Percentiles rank a stretch among this genome's conserved stretches.
Conservation (phyloP, 1,139 yeast species). For the Blastobotrys buckinghamii region DNA sequence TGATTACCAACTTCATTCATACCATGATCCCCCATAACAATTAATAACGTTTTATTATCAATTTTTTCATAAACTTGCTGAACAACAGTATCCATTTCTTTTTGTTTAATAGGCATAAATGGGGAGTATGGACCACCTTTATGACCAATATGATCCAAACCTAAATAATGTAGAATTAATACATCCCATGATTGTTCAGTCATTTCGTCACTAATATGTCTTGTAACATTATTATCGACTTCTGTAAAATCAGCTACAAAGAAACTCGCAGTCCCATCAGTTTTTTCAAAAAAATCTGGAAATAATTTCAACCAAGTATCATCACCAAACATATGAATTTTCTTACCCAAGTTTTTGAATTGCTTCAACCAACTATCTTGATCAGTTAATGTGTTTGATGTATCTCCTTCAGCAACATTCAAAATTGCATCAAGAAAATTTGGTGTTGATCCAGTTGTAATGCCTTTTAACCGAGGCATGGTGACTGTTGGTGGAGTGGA, state of each 20-base stretch:
- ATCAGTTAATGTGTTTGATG: slow-evolving; percentile 62
- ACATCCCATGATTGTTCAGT: slow-evolving; percentile 62
- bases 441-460: slow-evolving; percentile 93
- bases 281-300: slow-evolving; percentile 54
- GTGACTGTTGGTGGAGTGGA: slow-evolving; percentile 98
- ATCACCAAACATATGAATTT: slow-evolving; percentile 85
- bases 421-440: slow-evolving; percentile 92
- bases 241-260: slow-evolving; percentile 92
- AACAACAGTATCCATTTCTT: slow-evolving; percentile 75
- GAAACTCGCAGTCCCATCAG: slow-evolving; percentile 89
- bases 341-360: slow-evolving; percentile 40
- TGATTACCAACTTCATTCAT: slow-evolving; percentile 89
- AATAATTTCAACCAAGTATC: slow-evolving; percentile 95
- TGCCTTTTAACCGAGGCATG: slow-evolving; percentile 82
- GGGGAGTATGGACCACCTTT: slow-evolving; percentile 84
- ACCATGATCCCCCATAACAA: slow-evolving; percentile 92
- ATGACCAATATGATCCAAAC: slow-evolving; percentile 96
- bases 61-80: slow-evolving; percentile 45
- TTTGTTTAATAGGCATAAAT: slow-evolving; percentile 75
- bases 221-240: slow-evolving; percentile 87
- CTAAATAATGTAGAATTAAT: slow-evolving; percentile 81
- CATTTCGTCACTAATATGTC: slow-evolving; percentile 65
- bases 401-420: slow-evolving; percentile 89
- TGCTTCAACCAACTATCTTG: slow-evolving; percentile 90
- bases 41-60: slow-evolving; percentile 55